Evolutionary conservation across 2,329 filamentous ascomycete species (phyloP).

Genomic region (Pseudocercospora pini-densiflorae): DNA sequence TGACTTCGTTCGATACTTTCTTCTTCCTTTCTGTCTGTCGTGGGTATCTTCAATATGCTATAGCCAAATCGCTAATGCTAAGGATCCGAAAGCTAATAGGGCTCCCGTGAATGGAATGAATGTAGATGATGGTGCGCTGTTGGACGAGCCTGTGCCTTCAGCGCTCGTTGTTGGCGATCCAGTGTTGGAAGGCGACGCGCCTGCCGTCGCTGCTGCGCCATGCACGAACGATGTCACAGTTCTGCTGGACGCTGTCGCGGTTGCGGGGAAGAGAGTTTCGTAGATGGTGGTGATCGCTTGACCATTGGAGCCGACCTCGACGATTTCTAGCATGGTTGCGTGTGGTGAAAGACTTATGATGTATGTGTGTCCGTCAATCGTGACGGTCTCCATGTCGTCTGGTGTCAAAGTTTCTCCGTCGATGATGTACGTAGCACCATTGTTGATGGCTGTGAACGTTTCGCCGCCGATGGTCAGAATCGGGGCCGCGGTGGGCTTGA

Average conservation of each 20-base stretch:
- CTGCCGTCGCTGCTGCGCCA: constrained; percentile 15
- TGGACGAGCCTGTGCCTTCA: neutral
- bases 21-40: neutral
- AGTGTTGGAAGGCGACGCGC: constrained; percentile 7
- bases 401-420: constrained; percentile 45
- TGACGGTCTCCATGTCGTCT: constrained; percentile 39
- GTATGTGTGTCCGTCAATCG: constrained; percentile 34
- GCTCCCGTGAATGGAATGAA: constrained; percentile 1
- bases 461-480: constrained; percentile 38
- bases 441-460: constrained; percentile 37
- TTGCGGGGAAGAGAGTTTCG: constrained; percentile 47
- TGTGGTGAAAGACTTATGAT: constrained; percentile 40
- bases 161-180: constrained; percentile 7
- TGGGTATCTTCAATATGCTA: constrained; percentile 11
- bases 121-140: neutral
- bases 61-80: constrained; percentile 19
- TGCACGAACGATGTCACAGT: constrained; percentile 22
- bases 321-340: constrained; percentile 44
- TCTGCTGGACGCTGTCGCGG: constrained; percentile 35
- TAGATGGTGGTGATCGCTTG: constrained; percentile 37
- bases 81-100: constrained; percentile 15
- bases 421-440: constrained; percentile 43
- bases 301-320: constrained; percentile 38
- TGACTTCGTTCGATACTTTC: neutral
- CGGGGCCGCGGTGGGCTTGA: constrained; percentile 34